These are phyloP conservation scores for Trichoderma orchidacearum DNA, from an alignment of 495 filamentous ascomycete species.

Conservation along the genomic window DNA sequence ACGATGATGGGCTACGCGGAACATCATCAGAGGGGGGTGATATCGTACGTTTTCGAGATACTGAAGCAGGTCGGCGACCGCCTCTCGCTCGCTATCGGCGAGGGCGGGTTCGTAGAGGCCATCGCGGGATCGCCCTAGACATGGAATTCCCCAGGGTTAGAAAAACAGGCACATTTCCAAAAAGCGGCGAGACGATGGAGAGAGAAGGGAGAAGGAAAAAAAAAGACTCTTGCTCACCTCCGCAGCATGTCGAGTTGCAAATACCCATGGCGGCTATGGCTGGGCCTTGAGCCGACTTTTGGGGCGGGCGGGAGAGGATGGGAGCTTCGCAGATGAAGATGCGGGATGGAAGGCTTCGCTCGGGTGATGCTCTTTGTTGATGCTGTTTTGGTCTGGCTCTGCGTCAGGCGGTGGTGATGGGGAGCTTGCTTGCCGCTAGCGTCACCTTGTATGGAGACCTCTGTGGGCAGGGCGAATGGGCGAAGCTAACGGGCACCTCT, in stretches of 20 bases:
- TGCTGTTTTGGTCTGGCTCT: background rate
- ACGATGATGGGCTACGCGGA: background rate
- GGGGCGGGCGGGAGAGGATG: constrained; percentile 3
- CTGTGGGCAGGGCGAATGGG: too few species aligned
- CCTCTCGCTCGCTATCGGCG: constrained; percentile 92
- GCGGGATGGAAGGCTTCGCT: background rate
- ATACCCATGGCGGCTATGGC: constrained; percentile 21
- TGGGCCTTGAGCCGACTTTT: constrained; percentile 2
- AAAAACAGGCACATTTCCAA: background rate
- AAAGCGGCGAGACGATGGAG: background rate
- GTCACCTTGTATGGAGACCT: background rate
- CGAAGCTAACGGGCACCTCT: too few species aligned
- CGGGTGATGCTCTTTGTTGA: background rate
- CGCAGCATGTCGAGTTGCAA: constrained; percentile 26
- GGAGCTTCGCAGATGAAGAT: background rate
- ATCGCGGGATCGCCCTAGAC: constrained; percentile 73
- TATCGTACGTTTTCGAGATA: constrained; percentile 80
- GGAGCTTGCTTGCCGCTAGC: constrained; percentile 2
- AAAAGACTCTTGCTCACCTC: constrained; percentile 13
- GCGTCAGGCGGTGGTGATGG: constrained; percentile 1
- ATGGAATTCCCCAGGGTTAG: constrained; percentile 5
- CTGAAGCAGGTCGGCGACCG: constrained; percentile 85
- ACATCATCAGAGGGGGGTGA: background rate
- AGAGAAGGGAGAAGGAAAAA: background rate
- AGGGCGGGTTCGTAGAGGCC: constrained; percentile 90